Base-by-base conservation (phyloP, 441 rosid species). In the Metrosideros polymorpha region DNA sequence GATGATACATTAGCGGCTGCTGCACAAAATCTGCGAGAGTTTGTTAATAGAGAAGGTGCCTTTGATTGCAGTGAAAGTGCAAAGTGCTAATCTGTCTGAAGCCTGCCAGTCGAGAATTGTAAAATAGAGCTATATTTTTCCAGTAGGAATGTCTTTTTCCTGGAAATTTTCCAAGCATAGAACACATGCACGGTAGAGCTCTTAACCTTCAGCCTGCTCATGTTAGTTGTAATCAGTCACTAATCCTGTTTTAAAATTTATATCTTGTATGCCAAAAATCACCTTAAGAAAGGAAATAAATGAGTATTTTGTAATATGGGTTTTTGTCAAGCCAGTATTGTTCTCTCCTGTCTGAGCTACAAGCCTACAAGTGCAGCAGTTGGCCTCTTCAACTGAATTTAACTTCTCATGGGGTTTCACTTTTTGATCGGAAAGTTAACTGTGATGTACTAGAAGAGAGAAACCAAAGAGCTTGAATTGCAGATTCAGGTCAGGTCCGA, bases 1-100 rank as follows among this genome's bases (percentile, higher is more conserved):
- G 85, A 83, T 71, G 87, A 90, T 56, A 93, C 93, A 39, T 85
- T 93, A 84, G 91, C 86, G 47, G 91, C 94, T 75, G 94, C 93
- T 82, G 94, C 93, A 18, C 49, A 87, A 82, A 91, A 89, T 84
- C 91, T 94, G 35, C 86, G 75, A 22, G 87, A 87, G 87, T 83
- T 90, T 55, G 42, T 71, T 75, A 86, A 84, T 50, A 87, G 77
- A 82, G 66, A 77, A 19, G 85, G 90, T 66, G 45, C 77, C 77
- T 66, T 66, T 66, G 45, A 66, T 22, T 0, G 27, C 77, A 9
- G 14, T 9, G 77, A 66, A 66, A 42, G 77, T 66, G 77, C 35
- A 66, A 4, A 35, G 77, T 9, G 77, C 47, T 19, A 35, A 66
- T 66, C 39, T 66, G 77, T 66, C 45, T 66, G 77, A 35, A 66